Percentiles rank a stretch among this genome's conserved stretches.
phyloP scores from a whole-genome alignment of 805 yeast species.

The Metschnikowia continentalis region DNA sequence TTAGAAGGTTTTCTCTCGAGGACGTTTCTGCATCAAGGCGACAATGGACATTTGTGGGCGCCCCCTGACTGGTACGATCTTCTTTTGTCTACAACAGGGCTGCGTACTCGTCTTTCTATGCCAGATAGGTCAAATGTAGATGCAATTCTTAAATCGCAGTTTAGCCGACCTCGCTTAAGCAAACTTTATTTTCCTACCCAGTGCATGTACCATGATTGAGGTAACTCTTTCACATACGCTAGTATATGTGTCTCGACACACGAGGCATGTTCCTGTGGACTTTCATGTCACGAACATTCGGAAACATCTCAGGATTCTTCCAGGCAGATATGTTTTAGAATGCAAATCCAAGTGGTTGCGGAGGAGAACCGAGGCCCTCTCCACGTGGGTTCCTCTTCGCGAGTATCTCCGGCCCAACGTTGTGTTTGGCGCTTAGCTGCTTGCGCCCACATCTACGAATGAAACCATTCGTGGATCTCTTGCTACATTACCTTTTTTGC shows the following conservation, averaged over 20 bases:
- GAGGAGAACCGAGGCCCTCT: too few relatives aligned
- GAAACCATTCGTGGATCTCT: background rate
- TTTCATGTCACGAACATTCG: background rate
- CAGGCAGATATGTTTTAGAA: background rate
- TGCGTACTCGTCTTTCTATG: background rate
- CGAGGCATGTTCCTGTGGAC: background rate
- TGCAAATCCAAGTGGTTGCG: too few relatives aligned
- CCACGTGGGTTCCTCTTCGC: too few relatives aligned
- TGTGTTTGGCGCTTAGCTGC: too few relatives aligned
- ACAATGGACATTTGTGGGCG: too few relatives aligned
- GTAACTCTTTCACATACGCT: background rate
- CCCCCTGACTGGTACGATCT: too few relatives aligned
- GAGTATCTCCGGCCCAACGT: background rate
- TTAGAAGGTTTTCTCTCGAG: background rate
- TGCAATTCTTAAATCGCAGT: background rate
- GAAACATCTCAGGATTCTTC: background rate
- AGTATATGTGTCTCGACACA: background rate
- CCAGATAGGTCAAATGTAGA: background rate
- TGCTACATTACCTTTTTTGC: background rate
- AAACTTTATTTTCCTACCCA: background rate
- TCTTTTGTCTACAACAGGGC: background rate
- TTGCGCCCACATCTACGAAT: background rate
- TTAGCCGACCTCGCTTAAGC: slow-evolving; percentile 3
- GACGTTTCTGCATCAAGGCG: background rate
- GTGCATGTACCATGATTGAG: background rate